Evolutionary conservation across 2,329 filamentous ascomycete genomes (phyloP), one percentile per base, ranked within the genome.

Genomic region (Aureobasidium mangrovei): DNA sequence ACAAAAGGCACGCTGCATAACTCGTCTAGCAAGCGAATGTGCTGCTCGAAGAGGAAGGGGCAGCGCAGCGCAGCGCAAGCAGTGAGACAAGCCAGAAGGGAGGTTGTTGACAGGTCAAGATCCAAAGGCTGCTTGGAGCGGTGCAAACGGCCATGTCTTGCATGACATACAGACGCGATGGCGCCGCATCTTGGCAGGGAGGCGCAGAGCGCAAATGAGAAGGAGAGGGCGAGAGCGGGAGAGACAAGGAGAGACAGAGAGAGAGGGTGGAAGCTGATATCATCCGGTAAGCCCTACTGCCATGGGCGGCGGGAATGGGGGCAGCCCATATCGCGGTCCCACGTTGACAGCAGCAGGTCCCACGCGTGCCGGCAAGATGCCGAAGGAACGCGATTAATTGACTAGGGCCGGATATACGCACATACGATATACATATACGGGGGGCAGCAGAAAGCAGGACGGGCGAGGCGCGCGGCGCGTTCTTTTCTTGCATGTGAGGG

Each of bases 261-360:
- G 18, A n/a, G 41, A 43, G 41, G 38, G 24, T 44, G 7, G 40
- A 32, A 43, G 40, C 49, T 53, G 40, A 53, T 53, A 53, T 53
- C 49, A 53, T 44, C n/a, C 26, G 49, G 49, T 36, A 53, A 26
- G 39, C 39, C 31, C 36, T 36, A 4, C 39, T 35, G 38, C 26
- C 8, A 43, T 29, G 31, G 40, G 27, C 49, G 26, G 39, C 39
- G 40, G 39, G 26, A 44, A n/a, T 41, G 18, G 32, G 49, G 32
- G 41, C 32, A 44, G 38, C 38, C 40, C 40, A 38, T 31, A 29
- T 53, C 31, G 35, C 46, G 26, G 49, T 53, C 49, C 39, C 49
- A 53, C 49, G 26, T 53, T 53, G 49, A 53, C 49, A 53, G 49
- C 49, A 53, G 49, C 40, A 53, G 49, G 24, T 44, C 49, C 49